Evolutionary conservation across 148 eudicot genomes (phyloP).

Genomic region (Arctostaphylos glauca): DNA sequence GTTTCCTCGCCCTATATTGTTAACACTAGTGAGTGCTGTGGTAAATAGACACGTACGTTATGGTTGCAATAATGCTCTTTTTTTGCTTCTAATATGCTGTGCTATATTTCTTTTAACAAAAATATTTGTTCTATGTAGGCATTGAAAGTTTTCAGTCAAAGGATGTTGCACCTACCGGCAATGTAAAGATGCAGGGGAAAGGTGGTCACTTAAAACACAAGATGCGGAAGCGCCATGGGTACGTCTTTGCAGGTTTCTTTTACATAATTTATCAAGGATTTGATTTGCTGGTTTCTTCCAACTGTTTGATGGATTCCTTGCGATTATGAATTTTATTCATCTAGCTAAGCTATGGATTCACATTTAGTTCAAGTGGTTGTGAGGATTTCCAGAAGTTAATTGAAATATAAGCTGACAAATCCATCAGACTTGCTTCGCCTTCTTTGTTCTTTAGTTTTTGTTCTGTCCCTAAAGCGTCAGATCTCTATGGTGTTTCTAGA

Average conservation of each 20-base stretch:
- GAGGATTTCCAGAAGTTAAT: background rate
- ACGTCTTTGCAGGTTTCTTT: slow-evolving; percentile 27
- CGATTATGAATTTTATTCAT: background rate
- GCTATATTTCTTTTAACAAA: background rate
- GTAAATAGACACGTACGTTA: background rate
- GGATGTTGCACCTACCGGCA: slow-evolving; percentile 51
- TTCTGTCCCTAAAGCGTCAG: background rate
- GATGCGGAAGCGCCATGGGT: slow-evolving; percentile 67
- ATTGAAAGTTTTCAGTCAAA: slow-evolving; percentile 45
- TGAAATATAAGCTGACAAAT: background rate
- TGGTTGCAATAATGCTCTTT: background rate
- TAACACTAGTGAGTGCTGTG: background rate
- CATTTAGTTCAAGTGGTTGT: background rate
- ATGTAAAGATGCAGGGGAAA: slow-evolving; percentile 42
- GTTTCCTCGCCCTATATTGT: background rate
- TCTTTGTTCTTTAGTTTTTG: background rate
- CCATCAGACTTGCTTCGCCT: background rate
- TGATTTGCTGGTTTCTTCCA: background rate
- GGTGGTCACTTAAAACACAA: slow-evolving; percentile 38
- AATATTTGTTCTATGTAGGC: slow-evolving; percentile 32
- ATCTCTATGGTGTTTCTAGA: background rate
- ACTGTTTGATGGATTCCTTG: background rate
- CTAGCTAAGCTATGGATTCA: background rate
- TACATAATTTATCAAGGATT: background rate
- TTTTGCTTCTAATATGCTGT: background rate